Evolutionary conservation across 1,139 yeast species (phyloP).

Genomic region (Meyerozyma guilliermondii): DNA sequence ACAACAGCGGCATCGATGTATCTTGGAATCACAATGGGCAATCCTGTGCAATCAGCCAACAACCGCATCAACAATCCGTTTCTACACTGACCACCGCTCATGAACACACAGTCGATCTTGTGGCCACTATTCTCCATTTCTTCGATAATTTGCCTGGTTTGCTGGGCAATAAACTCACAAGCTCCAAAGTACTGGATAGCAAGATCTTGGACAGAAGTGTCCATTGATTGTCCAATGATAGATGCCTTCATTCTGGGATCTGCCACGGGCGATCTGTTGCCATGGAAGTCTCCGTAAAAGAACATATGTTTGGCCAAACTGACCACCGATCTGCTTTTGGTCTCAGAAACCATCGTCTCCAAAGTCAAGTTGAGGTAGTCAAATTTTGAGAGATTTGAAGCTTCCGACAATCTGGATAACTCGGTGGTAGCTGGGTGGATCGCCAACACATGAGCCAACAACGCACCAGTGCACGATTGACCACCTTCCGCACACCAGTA

Average conservation of each 20-base stretch:
- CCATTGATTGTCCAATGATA: constrained; percentile 91
- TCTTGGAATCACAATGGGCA: constrained; percentile 89
- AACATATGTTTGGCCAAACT: constrained; percentile 79
- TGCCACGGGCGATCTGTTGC: constrained; percentile 94
- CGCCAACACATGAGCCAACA: constrained; percentile 82
- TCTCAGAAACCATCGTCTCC: constrained; percentile 58
- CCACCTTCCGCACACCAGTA: constrained; percentile 99
- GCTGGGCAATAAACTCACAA: constrained; percentile 96
- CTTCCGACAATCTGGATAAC: constrained; percentile 56
- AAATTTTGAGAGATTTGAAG: constrained; percentile 68
- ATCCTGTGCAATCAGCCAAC: constrained; percentile 87
- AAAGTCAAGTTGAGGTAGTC: constrained; percentile 75
- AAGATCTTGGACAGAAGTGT: constrained; percentile 72
- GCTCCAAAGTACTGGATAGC: constrained; percentile 89
- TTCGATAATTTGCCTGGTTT: constrained; percentile 90
- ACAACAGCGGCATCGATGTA: constrained; percentile 97
- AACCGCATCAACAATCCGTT: constrained; percentile 83
- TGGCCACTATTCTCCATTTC: constrained; percentile 81
- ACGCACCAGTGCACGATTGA: constrained; percentile 93
- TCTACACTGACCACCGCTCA: constrained; percentile 97
- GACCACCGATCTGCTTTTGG: constrained; percentile 62
- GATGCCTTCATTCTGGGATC: constrained; percentile 93
- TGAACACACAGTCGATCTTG: constrained; percentile 64
- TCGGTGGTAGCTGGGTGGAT: constrained; percentile 85
- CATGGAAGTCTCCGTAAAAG: constrained; percentile 95